These are phyloP conservation scores for Ganoderma meredithae DNA, from an alignment of 1,284 basidiomycete genomes.

Conservation along the genomic window DNA sequence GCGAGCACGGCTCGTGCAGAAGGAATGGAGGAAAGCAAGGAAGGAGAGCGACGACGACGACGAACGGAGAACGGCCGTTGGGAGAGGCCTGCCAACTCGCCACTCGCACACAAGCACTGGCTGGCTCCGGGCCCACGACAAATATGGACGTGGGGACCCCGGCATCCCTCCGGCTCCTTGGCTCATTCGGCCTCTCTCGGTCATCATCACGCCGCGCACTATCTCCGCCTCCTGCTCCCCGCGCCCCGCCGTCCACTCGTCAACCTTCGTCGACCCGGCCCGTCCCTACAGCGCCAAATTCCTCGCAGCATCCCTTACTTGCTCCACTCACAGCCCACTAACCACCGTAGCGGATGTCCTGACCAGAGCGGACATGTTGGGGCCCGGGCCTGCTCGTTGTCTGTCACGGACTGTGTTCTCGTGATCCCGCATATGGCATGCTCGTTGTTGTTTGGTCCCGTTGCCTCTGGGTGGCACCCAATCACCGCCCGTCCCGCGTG, in stretches of 20 bases:
- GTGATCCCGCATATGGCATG: background rate
- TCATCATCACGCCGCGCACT: background rate
- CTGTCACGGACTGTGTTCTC: background rate
- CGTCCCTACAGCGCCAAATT: background rate
- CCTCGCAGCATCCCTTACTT: background rate
- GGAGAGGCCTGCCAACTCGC: background rate
- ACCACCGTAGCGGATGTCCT: background rate
- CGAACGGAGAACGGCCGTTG: slow-evolving; percentile 2
- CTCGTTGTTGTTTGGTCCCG: background rate
- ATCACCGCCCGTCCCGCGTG: background rate
- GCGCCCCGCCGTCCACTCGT: background rate
- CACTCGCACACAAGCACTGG: background rate
- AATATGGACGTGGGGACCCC: background rate
- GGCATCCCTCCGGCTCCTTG: background rate
- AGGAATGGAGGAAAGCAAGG: slow-evolving; percentile 8
- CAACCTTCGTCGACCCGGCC: slow-evolving; percentile 5
- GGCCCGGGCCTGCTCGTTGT: background rate
- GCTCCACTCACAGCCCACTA: background rate
- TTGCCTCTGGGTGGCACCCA: background rate
- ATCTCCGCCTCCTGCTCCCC: background rate
- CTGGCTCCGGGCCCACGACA: background rate
- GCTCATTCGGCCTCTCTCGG: background rate
- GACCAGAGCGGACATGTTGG: background rate
- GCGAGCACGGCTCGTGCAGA: slow-evolving; percentile 25
- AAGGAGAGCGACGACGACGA: slow-evolving; percentile 2